These are phyloP conservation scores for Cicer bijugum DNA, from an alignment of 306 rosid species.

Conservation along the genomic window DNA sequence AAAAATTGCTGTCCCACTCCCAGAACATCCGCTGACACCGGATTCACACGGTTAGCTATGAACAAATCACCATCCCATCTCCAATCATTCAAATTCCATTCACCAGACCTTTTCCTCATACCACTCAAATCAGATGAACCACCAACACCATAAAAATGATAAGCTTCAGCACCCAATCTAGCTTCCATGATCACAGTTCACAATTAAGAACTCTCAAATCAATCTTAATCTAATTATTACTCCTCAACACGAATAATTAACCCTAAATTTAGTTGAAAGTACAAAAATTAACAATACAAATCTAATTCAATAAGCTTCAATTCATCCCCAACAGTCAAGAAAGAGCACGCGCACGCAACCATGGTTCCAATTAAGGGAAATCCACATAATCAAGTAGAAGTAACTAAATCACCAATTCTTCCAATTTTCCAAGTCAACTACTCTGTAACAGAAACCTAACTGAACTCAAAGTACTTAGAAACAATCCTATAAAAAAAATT, in stretches of 20 bases:
- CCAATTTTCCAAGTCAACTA: constrained; percentile 41
- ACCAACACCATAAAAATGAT: constrained; percentile 54
- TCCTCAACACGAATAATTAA: not conserved
- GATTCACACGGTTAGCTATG: constrained; percentile 64
- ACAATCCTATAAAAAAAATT: constrained; percentile 13
- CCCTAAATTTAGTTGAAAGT: constrained; percentile 28
- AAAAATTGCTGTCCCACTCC: constrained; percentile 63
- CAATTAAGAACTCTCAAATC: constrained; percentile 32
- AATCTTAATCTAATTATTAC: constrained; percentile 27
- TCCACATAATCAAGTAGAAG: constrained; percentile 55
- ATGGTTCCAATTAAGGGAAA: constrained; percentile 58
- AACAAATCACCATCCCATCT: constrained; percentile 93
- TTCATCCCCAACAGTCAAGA: constrained; percentile 62
- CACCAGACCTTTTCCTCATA: constrained; percentile 65
- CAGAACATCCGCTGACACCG: constrained; percentile 49
- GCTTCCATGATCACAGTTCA: constrained; percentile 59
- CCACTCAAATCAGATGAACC: constrained; percentile 52
- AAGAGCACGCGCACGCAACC: constrained; percentile 55
- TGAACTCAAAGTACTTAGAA: constrained; percentile 28
- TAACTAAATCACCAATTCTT: constrained; percentile 42
- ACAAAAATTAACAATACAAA: constrained; percentile 44
- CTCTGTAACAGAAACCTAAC: constrained; percentile 22
- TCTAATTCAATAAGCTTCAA: constrained; percentile 50
- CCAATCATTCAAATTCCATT: constrained; percentile 86
- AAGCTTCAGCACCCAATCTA: constrained; percentile 60